Evolutionary conservation across 2,329 filamentous ascomycete genomes (phyloP), one percentile per base, ranked within the genome.

Genomic region (Akanthomyces lecanii): DNA sequence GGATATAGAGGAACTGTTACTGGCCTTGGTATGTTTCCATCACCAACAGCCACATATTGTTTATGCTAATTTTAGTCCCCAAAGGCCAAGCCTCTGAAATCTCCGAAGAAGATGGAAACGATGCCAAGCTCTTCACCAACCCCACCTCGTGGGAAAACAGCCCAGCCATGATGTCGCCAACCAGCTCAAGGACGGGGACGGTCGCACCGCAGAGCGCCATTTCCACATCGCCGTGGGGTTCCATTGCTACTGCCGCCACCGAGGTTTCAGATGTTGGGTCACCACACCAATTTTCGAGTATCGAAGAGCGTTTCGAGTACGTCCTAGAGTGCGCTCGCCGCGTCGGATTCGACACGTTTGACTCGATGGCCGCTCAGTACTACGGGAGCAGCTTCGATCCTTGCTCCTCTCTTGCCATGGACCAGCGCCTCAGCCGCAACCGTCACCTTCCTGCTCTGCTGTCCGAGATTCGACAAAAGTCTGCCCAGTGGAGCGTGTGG

Each of bases 401-500:
- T 16, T 61, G 51, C 28, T 64, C 65, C 18, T 60, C 65, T 18
- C 53, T 66, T 3, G 62, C 62, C 40, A 65, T 65, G 58, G 62
- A 65, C 38, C 65, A 65, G 45, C 62, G 65, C 4, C 53, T 66
- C 2, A 66, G 65, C 50, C 65, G 65, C 28, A 66, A 66, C 56
- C 65, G 65, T 14, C 59, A 65, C 18, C 56, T 66, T 4, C 65
- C 65, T 8, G 58, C 64, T 25, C 48, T 66, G 1, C 23, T 66
- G 6, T 52, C 63, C 11, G 63, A 66, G 16, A 53, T 65, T 23
- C 61, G 58, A 5, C 60, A 63, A 30, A 54, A 61, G 21, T 61
- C 65, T 12, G 16, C 38, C 18, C 61, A 63, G 38, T 71, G 67
- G 70, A 69, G 66, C n/a, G 54, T 59, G 3, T 70, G 67, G 71